Percentiles rank a stretch among this genome's conserved stretches.
phyloP scores from a whole-genome alignment of 768 basidiomycete species.

The Sistotremastrum suecicum region DNA sequence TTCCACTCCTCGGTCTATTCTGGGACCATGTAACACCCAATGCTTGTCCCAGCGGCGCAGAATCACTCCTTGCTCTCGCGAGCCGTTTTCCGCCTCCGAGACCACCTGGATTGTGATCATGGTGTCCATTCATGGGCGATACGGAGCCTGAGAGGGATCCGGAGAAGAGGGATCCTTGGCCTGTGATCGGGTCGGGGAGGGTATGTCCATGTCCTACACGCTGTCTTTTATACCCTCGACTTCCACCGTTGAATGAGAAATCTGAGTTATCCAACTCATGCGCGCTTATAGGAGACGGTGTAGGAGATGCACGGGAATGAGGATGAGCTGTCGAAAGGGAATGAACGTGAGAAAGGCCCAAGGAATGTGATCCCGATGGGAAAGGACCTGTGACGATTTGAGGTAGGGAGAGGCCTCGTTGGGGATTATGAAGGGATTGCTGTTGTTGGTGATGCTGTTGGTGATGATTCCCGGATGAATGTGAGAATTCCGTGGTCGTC shows the following conservation, averaged over 20 bases:
- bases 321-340: slow-evolving; percentile 14
- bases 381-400: slow-evolving; percentile 42
- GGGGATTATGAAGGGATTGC: slow-evolving; percentile 19
- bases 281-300: neutral
- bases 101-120: slow-evolving; percentile 10
- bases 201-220: slow-evolving; percentile 41
- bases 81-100: slow-evolving; percentile 20
- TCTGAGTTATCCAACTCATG: no score
- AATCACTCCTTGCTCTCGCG: slow-evolving; percentile 52
- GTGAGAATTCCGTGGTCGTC: slow-evolving; percentile 33
- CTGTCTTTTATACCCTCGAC: neutral
- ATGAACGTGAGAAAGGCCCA: slow-evolving; percentile 6
- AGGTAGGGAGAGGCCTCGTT: slow-evolving; percentile 33
- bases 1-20: slow-evolving; percentile 22
- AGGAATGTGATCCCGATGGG: slow-evolving; percentile 5
- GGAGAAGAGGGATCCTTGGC: slow-evolving; percentile 3
- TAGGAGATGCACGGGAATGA: slow-evolving; percentile 8
- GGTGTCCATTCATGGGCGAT: slow-evolving; percentile 2
- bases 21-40: slow-evolving; percentile 18
- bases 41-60: slow-evolving; percentile 49
- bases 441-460: slow-evolving; percentile 17
- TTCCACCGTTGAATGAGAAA: no score
- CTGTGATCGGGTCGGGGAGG: slow-evolving; percentile 15
- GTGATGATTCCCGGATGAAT: slow-evolving; percentile 14
- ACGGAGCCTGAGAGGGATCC: slow-evolving; percentile 2